Percentiles rank a stretch among this genome's conserved stretches.
Evolutionary conservation across 164 flowering plant species (phyloP).

Genomic region (Warburgia ugandensis): DNA sequence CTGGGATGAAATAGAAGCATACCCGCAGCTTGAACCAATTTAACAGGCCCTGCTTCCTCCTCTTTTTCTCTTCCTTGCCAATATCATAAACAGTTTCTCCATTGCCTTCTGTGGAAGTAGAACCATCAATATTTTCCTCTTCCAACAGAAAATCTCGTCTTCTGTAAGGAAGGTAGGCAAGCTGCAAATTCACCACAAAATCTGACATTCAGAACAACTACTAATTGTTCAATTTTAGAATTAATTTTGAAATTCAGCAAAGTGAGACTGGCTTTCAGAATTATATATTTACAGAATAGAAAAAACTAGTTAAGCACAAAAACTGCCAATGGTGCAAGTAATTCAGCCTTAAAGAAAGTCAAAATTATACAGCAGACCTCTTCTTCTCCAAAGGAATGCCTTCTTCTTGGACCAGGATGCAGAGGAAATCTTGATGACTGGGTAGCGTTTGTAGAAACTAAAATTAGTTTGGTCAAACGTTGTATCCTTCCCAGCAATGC

Average conservation of each 20-base stretch:
- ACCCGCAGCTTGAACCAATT: conserved; percentile 95
- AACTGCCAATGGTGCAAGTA: background rate
- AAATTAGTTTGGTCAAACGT: conserved; percentile 78
- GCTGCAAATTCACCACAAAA: conserved; percentile 38
- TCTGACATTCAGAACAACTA: conserved; percentile 13
- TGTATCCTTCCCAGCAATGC: conserved; percentile 90
- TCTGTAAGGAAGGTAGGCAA: conserved; percentile 87
- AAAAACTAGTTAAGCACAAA: background rate
- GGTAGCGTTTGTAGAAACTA: conserved; percentile 79
- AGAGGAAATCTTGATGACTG: conserved; percentile 68
- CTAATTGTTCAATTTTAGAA: background rate
- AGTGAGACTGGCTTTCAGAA: background rate
- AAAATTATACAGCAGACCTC: conserved; percentile 45
- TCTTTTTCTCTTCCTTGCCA: conserved; percentile 65
- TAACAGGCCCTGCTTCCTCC: conserved; percentile 70
- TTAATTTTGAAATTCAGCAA: background rate
- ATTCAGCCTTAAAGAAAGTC: background rate
- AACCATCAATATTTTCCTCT: conserved; percentile 70
- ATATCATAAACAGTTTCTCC: conserved; percentile 46
- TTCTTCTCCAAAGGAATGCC: conserved; percentile 99
- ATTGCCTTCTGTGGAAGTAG: conserved; percentile 59
- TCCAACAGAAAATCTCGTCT: conserved; percentile 76
- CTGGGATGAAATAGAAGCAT: conserved; percentile 12
- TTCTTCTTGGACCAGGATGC: conserved; percentile 67
- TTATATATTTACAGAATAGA: background rate